Evolutionary conservation across 2,329 filamentous ascomycete species (phyloP), one percentile per base, ranked within the genome.

Genomic region (Coleophoma crateriformis): DNA sequence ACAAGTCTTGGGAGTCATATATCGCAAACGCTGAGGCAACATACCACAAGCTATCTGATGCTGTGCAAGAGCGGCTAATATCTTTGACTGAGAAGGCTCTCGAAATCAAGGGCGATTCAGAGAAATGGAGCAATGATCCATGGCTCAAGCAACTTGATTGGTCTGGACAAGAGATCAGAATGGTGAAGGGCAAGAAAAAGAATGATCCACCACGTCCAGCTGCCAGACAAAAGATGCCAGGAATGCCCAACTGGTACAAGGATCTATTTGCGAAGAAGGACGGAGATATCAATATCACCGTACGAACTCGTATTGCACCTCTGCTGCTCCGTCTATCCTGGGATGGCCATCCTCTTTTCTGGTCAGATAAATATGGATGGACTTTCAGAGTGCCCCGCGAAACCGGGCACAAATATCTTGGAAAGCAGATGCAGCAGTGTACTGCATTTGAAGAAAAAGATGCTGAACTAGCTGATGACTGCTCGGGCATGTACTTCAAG

Each of bases 241-340:
- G 94, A 13, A 94, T 88, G 87, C 94, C 94, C 0, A 79, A 87
- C 56, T 99, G 94, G 94, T 99, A 96, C 70, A 96, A 94, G 63
- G 90, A 90, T 64, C 73, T 99, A 1, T 96, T 95, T 59, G 60
- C 78, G 1, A 90, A 82, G 50, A 84, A 71, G 20, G 79, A 83
- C 51, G 71, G 77, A 0, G 79, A 79, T 41, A 94, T 96, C 50
- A 84, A 75, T 52, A 72, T 99, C 15, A 89, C 88, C 0, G 91
- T 97, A 0, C 82, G 95, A 42, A 95, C 90, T 33, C 82, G 95
- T 47, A 84, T 96, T 60, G 88, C 94, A 1, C 90, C 94, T 0
- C 71, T 99, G 15, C 71, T 99, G 12, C 73, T 99, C 6, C 87
- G 85, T 54, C 71, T 99, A 41, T 77, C 87, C 0, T 99, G 94